Base-by-base conservation (phyloP, 2,329 filamentous ascomycete species). In the Aspergillus awamori region DNA sequence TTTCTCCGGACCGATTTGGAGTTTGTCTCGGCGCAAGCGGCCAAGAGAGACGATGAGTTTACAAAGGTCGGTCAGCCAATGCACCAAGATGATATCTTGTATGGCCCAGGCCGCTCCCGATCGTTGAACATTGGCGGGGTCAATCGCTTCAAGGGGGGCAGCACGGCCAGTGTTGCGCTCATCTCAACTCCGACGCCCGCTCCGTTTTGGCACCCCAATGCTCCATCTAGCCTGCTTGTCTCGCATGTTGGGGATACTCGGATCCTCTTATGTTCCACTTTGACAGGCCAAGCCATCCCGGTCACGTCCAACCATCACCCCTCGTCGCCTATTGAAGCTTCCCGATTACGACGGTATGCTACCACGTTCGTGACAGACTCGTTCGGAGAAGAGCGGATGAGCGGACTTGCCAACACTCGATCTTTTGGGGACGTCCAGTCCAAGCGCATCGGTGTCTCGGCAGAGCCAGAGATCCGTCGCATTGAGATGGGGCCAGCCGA, bases 371-470 rank as follows among this genome's bases (percentile, higher is more conserved):
- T 97, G 17, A 95, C 94, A 0, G 95, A 99, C 78, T 96, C 92
- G 36, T 99, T 99, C 75, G 95, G 95, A 72, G 95, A 99, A 79
- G 93, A 98, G 78, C 92, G 95, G 68, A 95, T 99, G 76, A 89
- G 89, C 13, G 94, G 95, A 0, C 84, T 99, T 0, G 95, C 95
- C 68, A 99, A 99, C 79, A 96, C 92, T 33, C 90, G 95, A 30
- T 86, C 95, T 4, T 98, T 99, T 74, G 95, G 95, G 26, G 95
- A 99, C 79, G 92, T 97, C 79, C 85, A 86, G 36, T 91, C 88
- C 60, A 99, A 99, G 79, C 90, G 94, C 57, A 89, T 98, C 56
- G 95, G 95, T 28, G 94, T 99, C 11, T 93, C 90, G 4, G 95
- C 95, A 1, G 95, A 99, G 77, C 95, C 95, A 0, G 93, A 98